These are phyloP conservation scores for Puccinia hordei DNA, from an alignment of 1,284 basidiomycete genomes.

Conservation along the genomic window DNA sequence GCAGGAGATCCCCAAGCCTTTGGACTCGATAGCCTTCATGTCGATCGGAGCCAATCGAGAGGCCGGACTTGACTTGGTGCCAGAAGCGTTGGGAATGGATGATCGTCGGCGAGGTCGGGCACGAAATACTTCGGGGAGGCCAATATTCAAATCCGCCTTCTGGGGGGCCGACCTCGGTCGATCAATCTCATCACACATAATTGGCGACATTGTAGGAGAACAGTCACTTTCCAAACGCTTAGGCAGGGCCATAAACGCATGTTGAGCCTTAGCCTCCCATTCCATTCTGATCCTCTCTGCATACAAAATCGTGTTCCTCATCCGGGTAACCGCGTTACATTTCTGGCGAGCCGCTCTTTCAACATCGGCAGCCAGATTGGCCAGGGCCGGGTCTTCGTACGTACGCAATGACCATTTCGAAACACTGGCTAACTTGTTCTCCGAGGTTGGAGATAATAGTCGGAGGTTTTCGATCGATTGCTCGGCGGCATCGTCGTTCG, in stretches of 20 bases:
- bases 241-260: slow-evolving; percentile 65
- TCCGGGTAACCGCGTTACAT: slow-evolving; percentile 88
- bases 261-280: slow-evolving; percentile 86
- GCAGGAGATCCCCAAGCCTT: slow-evolving; percentile 19
- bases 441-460: slow-evolving; percentile 76
- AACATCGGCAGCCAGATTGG: slow-evolving; percentile 78
- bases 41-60: slow-evolving; percentile 26
- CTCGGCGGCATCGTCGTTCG: slow-evolving; percentile 85
- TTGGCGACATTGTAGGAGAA: slow-evolving; percentile 56
- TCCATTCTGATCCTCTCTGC: slow-evolving; percentile 95
- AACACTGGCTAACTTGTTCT: slow-evolving; percentile 77
- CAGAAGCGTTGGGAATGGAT: not conserved
- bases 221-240: slow-evolving; percentile 65
- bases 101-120: not conserved
- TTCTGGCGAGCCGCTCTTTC: slow-evolving; percentile 88
- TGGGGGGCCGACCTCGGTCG: slow-evolving; percentile 24
- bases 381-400: slow-evolving; percentile 75
- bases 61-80: not conserved
- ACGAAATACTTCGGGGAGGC: not conserved
- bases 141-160: slow-evolving; percentile 1
- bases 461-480: slow-evolving; percentile 90
- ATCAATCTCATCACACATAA: slow-evolving; percentile 13
- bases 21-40: slow-evolving; percentile 12
- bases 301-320: slow-evolving; percentile 97
- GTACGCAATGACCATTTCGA: slow-evolving; percentile 77